Base-by-base conservation (phyloP, 2,329 filamentous ascomycete species). In the Sporothrix brasiliensis region DNA sequence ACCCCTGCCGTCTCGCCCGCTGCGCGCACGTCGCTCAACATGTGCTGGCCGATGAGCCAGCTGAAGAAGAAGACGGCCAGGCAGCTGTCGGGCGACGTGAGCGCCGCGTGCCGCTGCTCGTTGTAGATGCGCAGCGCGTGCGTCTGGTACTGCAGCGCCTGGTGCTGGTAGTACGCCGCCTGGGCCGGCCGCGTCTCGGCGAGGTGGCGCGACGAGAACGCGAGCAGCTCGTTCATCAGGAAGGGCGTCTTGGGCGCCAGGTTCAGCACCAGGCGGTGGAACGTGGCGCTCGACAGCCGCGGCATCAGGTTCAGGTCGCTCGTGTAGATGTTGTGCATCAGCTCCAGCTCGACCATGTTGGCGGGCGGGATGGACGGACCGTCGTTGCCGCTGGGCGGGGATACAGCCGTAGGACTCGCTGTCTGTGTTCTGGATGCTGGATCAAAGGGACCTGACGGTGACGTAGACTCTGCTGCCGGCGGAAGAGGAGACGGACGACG, bases 131-230 rank as follows among this genome's bases (percentile, higher is more conserved):
- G 34, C 1, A 60, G 34, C 9, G 56, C 34, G n/a, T 60, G 56
- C 11, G 56, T 60, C n/a, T 60, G 56, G 13, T 44, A 39, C 10
- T 60, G 56, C 34, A 44, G 13, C n/a, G 34, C 56, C 39, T 60
- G 56, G 56, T 34, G 34, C n/a, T 60, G 56, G 9, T 60, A 41
- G 19, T 41, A 34, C 6, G 56, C 19, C 3, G 56, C 56, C 56
- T 60, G 16, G 9, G 19, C 56, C n/a, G 56, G 56, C 11, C 41
- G 34, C 10, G 19, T 13, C 19, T 44, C 34, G 19, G 34, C 56
- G 2, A 60, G 30, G n/a, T 60, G 56, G 56, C 56, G 56, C n/a
- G 56, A 44, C 34, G 56, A 60, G n/a, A 60, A 60, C 19, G 56
- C 56, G 19, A 60, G 30, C 56, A 44, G 34, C n/a, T 39, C 56